Evolutionary conservation across 345 rosid genomes (phyloP).

Genomic region (Angophora floribunda): DNA sequence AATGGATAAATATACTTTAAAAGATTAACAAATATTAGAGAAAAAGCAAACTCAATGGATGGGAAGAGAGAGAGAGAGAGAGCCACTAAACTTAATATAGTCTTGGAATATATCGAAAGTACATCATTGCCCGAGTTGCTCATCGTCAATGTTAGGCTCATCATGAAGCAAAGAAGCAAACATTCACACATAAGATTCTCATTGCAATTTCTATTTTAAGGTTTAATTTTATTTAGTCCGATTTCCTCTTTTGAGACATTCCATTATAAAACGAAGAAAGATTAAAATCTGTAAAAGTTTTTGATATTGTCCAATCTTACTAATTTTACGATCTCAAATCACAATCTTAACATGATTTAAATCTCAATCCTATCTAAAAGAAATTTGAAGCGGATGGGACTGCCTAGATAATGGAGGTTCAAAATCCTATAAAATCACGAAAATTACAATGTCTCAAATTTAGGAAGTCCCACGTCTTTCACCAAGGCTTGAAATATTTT

Average conservation of each 20-base stretch:
- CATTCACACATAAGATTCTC: neutral
- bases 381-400: neutral
- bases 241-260: neutral
- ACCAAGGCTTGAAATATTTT: neutral
- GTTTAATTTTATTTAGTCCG: neutral
- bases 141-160: neutral
- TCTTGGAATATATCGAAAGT: neutral
- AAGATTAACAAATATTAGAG: neutral
- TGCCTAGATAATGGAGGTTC: neutral
- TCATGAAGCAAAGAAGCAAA: neutral
- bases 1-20: neutral
- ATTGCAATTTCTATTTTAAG: neutral
- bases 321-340: neutral
- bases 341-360: neutral
- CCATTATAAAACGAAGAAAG: neutral
- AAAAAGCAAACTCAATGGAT: neutral
- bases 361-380: neutral
- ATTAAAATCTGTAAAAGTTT: neutral
- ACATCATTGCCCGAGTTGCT: neutral
- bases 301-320: neutral
- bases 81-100: neutral
- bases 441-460: neutral
- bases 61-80: too few species aligned
- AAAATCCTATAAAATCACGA: neutral
- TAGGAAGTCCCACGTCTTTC: neutral